Base-by-base conservation (phyloP, 352 stramenopile genomes). In the Aphanomyces stellatus region DNA sequence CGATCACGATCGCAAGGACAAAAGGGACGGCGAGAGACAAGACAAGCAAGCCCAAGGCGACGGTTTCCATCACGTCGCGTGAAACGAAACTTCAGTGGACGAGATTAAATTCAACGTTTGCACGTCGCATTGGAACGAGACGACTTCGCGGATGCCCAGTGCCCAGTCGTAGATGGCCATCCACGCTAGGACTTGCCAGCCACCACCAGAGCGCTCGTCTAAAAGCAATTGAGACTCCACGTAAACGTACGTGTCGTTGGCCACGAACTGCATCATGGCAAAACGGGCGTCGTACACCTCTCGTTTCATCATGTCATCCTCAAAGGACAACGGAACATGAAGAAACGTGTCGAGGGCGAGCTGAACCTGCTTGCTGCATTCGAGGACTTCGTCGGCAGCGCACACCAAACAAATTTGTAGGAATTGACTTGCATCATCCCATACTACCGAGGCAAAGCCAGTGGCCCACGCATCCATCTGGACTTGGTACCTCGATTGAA, bases 161-260 rank as follows among this genome's bases (percentile, higher is more conserved):
- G 60, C 60, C 60, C 60, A 67, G 19, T 67, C 40, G 31, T 35
- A 67, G 10, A 67, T 10, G 33, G 8, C 22, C 30, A 67, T 67
- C 60, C 60, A 67, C 4, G 40, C 60, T 57, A 67, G 34, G n/a
- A n/a, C n/a, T n/a, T n/a, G n/a, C n/a, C n/a, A n/a, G n/a, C n/a
- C n/a, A n/a, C n/a, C 37, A 24, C 15, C 13, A 15, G n/a, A 11
- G 13, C 11, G 11, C n/a, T 46, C 37, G 1, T 46, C n/a, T 11
- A 46, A 11, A 46, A 11, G 37, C 11, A 11, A 19, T 11, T n/a
- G n/a, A n/a, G n/a, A n/a, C n/a, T n/a, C n/a, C n/a, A n/a, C n/a
- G n/a, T n/a, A n/a, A n/a, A n/a, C n/a, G n/a, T n/a, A n/a, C n/a
- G n/a, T n/a, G n/a, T n/a, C n/a, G n/a, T n/a, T n/a, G n/a, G n/a